phyloP scores from a whole-genome alignment of 202 grass and related monocot genomes.

The Hordeum pubiflorum region DNA sequence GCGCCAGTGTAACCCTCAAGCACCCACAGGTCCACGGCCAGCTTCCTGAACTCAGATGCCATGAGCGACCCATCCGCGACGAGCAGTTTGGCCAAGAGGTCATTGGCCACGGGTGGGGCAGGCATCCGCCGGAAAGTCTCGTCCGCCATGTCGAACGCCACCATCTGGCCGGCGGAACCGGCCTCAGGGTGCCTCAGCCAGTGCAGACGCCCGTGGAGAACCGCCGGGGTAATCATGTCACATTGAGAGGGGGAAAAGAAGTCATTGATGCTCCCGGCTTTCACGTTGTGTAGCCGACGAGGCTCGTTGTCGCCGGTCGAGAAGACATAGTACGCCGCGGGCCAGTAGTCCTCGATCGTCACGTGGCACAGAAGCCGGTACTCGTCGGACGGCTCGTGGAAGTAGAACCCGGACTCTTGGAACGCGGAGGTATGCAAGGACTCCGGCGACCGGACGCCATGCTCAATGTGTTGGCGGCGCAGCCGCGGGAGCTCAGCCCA shows the following conservation, averaged over 20 bases:
- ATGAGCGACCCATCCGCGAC: background rate
- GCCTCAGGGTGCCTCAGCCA: background rate
- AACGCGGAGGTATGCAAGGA: too few species aligned
- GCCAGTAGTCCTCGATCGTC: too few species aligned
- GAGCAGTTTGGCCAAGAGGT: background rate
- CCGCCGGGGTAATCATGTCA: background rate
- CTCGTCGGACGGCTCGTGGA: background rate
- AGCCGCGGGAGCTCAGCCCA: background rate
- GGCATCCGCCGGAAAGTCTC: background rate
- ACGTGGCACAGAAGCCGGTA: background rate
- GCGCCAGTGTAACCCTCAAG: background rate
- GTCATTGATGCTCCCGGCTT: background rate
- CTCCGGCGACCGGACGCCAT: too few species aligned
- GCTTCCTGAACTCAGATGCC: background rate
- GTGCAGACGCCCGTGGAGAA: background rate
- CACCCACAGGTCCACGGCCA: background rate
- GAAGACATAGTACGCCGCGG: too few species aligned
- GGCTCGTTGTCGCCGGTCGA: too few species aligned
- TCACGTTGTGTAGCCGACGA: too few species aligned
- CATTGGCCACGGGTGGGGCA: background rate
- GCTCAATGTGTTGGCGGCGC: too few species aligned
- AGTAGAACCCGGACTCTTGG: conserved; percentile 16
- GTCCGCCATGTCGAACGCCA: background rate
- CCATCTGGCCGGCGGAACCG: background rate
- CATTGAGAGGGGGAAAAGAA: background rate